These are phyloP conservation scores for Dendrothele bispora DNA, from an alignment of 768 basidiomycete genomes.

Conservation along the genomic window DNA sequence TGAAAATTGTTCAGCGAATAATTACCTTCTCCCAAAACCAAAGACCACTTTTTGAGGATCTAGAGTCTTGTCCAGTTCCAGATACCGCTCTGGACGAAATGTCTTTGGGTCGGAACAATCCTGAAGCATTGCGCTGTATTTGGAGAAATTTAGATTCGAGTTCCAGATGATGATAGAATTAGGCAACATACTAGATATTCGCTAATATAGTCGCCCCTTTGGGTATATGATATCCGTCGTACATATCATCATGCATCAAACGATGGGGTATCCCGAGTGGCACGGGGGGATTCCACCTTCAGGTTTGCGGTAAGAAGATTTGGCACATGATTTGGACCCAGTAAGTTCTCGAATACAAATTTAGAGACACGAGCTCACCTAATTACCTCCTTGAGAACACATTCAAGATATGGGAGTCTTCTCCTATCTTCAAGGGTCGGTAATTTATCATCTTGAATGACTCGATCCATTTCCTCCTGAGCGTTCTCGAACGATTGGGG, in stretches of 20 bases:
- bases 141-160: no score
- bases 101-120: slow-evolving; percentile 44
- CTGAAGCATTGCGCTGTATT: slow-evolving; percentile 38
- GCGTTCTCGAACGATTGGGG: slow-evolving; percentile 48
- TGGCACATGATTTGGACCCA: no score
- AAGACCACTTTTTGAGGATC: slow-evolving; percentile 54
- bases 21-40: slow-evolving; percentile 57
- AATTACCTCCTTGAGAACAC: slow-evolving; percentile 46
- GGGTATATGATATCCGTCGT: slow-evolving; percentile 45
- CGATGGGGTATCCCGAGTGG: slow-evolving; percentile 54
- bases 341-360: not conserved
- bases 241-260: slow-evolving; percentile 52
- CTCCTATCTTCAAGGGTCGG: slow-evolving; percentile 45
- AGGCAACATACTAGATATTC: slow-evolving; percentile 13
- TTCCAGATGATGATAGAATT: no score
- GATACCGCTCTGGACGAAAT: slow-evolving; percentile 53
- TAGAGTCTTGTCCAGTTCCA: slow-evolving; percentile 35
- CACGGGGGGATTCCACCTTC: slow-evolving; percentile 50
- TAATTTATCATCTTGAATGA: slow-evolving; percentile 43
- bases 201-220: slow-evolving; percentile 36
- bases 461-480: slow-evolving; percentile 52
- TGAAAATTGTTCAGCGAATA: slow-evolving; percentile 1
- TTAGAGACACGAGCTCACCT: slow-evolving; percentile 35
- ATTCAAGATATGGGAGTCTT: slow-evolving; percentile 47
- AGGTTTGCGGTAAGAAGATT: slow-evolving; percentile 2